Percentiles rank a stretch among this genome's conserved stretches.
These are phyloP conservation scores for Calocybe cyanea DNA, from an alignment of 768 basidiomycete genomes.

Conservation along the genomic window DNA sequence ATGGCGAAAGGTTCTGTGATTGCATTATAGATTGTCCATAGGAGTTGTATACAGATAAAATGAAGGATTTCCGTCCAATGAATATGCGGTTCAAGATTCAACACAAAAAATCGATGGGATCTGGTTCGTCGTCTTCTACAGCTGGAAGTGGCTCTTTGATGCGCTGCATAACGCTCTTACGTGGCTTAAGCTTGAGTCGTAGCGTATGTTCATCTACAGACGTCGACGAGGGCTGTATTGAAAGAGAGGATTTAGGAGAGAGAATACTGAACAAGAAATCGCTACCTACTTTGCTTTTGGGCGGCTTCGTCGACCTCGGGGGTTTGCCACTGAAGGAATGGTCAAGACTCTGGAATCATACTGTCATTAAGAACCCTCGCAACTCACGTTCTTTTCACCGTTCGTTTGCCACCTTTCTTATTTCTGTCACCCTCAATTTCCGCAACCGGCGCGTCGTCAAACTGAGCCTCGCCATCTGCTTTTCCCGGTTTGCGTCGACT, in stretches of 20 bases:
- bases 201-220: slow-evolving; percentile 1
- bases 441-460: not conserved
- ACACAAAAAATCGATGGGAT: slow-evolving; percentile 22
- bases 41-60: too few relatives aligned
- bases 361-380: not conserved
- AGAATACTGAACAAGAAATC: not conserved
- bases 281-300: not conserved
- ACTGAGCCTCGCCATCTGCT: not conserved
- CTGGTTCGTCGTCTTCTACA: slow-evolving; percentile 21
- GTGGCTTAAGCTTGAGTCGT: slow-evolving; percentile 8
- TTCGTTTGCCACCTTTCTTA: not conserved
- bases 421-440: not conserved
- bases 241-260: not conserved
- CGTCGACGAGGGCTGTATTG: not conserved
- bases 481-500: slow-evolving; percentile 3
- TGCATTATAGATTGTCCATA: too few relatives aligned
- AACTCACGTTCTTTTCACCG: slow-evolving; percentile 7
- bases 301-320: not conserved
- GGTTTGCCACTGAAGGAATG: not conserved
- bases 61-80: too few relatives aligned
- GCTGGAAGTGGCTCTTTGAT: slow-evolving; percentile 17
- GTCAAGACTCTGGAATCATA: not conserved
- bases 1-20: too few relatives aligned
- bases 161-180: slow-evolving; percentile 19
- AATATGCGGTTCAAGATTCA: not conserved